phyloP scores from a whole-genome alignment of 2,329 filamentous ascomycete species.

The Aquanectria penicillioides region DNA sequence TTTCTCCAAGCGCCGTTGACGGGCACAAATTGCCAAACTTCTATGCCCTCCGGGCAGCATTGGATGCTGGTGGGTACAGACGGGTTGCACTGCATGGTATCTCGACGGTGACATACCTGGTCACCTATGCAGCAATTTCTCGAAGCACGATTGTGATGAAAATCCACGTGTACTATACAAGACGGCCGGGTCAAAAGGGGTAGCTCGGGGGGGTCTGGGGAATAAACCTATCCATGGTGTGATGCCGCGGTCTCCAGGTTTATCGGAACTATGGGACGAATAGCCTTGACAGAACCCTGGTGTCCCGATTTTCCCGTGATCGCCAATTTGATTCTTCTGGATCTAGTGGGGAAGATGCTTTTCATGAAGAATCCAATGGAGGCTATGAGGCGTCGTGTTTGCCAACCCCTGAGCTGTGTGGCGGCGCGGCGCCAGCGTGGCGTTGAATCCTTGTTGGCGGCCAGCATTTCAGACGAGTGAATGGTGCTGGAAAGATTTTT shows the following conservation, averaged over 20 bases:
- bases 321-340: not conserved
- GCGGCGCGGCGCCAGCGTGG: slow-evolving; percentile 29
- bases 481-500: no score
- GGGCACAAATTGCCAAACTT: no score
- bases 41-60: no score
- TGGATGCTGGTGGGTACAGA: not conserved
- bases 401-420: slow-evolving; percentile 37
- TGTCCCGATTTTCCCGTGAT: slow-evolving; percentile 9
- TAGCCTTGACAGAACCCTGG: not conserved
- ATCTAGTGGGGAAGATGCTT: slow-evolving; percentile 8
- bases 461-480: no score
- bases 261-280: not conserved
- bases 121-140: no score
- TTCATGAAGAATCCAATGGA: slow-evolving; percentile 7
- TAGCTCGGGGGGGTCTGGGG: no score
- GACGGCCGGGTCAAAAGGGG: no score
- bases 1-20: not conserved
- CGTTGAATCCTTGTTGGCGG: slow-evolving; percentile 4
- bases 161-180: slow-evolving; percentile 1
- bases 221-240: not conserved
- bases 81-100: not conserved
- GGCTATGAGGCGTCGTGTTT: slow-evolving; percentile 19
- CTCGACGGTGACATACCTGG: not conserved
- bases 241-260: not conserved
- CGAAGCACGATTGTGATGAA: not conserved